Evolutionary conservation across 2,329 filamentous ascomycete genomes (phyloP).

Genomic region (Arthrinium phaeospermum): DNA sequence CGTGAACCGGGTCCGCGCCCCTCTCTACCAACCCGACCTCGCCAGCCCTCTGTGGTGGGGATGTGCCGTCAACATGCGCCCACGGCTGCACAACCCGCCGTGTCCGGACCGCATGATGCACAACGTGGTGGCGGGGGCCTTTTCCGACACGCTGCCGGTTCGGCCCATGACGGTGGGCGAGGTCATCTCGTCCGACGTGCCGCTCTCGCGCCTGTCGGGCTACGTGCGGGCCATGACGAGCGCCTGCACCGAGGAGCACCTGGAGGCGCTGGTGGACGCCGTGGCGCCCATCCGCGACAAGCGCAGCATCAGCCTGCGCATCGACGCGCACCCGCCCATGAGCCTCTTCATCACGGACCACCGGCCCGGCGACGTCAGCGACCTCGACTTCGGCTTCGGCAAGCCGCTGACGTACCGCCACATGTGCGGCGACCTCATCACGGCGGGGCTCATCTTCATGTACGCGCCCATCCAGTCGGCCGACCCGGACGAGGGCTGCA

Average conservation of each 20-base stretch:
- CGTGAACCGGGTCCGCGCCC: constrained; percentile 41
- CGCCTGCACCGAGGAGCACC: constrained; percentile 14
- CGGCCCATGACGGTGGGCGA: constrained; percentile 24
- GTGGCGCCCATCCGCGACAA: neutral
- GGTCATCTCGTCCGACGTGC: neutral
- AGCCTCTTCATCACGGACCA: constrained; percentile 28
- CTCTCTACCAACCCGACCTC: constrained; percentile 40
- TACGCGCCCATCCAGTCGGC: constrained; percentile 26
- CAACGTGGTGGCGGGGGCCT: constrained; percentile 40
- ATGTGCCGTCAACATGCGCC: constrained; percentile 47
- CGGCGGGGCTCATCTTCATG: constrained; percentile 26
- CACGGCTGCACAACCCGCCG: constrained; percentile 40
- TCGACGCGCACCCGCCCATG: constrained; percentile 23
- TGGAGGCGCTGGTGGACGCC: neutral
- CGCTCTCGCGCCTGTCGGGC: neutral
- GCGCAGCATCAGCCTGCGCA: constrained; percentile 22
- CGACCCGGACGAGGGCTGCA: constrained; percentile 29
- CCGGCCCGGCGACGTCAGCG: constrained; percentile 26
- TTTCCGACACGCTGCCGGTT: constrained; percentile 27
- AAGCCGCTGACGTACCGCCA: constrained; percentile 27
- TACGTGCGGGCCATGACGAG: constrained; percentile 26
- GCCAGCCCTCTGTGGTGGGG: constrained; percentile 38
- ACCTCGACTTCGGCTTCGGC: constrained; percentile 30
- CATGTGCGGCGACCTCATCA: constrained; percentile 25
- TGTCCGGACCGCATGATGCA: constrained; percentile 42